These are phyloP conservation scores for Neophaeococcomyces aloes DNA, from an alignment of 2,329 filamentous ascomycete species.

Conservation along the genomic window DNA sequence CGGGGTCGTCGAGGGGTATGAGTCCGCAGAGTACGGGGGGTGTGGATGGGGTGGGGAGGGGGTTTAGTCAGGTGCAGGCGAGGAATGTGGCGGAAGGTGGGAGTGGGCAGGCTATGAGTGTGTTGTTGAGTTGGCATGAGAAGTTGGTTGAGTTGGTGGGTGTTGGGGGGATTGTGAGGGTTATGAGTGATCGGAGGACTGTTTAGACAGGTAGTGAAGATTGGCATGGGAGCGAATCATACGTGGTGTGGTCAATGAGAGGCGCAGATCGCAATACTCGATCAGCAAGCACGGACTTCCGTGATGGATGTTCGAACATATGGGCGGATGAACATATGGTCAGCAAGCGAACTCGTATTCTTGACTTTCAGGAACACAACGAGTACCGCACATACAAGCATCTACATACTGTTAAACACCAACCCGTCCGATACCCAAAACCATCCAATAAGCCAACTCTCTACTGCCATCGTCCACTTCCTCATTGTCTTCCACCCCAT, in stretches of 20 bases:
- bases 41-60: constrained; percentile 7
- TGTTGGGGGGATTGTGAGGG: constrained; percentile 80
- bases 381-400: background rate
- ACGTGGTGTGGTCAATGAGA: background rate
- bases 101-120: constrained; percentile 84
- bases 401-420: constrained; percentile 23
- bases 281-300: too few relatives aligned
- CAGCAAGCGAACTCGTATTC: background rate
- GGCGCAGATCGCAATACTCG: too few relatives aligned
- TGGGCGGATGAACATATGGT: background rate
- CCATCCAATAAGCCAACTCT: constrained; percentile 93
- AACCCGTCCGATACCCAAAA: constrained; percentile 78
- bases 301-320: too few relatives aligned
- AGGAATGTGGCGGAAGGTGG: constrained; percentile 52
- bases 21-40: constrained; percentile 62
- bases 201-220: constrained; percentile 44
- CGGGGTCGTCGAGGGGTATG: constrained; percentile 14
- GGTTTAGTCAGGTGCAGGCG: constrained; percentile 65
- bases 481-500: constrained; percentile 31
- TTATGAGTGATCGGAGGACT: constrained; percentile 92
- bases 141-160: constrained; percentile 93
- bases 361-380: background rate
- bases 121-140: constrained; percentile 95
- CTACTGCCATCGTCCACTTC: constrained; percentile 63
- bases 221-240: background rate